Conservation (phyloP, 2,329 filamentous ascomycete genomes). For the Myriosclerotinia duriaeana region DNA sequence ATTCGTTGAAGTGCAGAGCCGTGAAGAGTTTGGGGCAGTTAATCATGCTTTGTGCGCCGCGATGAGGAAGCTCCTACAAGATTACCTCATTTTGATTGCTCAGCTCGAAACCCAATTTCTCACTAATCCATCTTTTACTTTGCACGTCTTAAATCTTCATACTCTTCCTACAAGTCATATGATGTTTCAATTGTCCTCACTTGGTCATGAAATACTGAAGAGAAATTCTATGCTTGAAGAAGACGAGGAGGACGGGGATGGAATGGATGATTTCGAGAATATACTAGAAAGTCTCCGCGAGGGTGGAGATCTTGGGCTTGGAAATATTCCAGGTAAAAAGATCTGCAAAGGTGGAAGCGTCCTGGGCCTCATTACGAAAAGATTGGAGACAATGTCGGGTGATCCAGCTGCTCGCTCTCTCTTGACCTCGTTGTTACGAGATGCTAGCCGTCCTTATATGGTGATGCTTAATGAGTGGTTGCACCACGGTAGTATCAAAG, state of each 20-base stretch:
- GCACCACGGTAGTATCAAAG: constrained; percentile 91
- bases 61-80: constrained; percentile 84
- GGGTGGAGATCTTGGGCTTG: constrained; percentile 76
- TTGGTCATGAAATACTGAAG: constrained; percentile 84
- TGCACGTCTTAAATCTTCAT: constrained; percentile 91
- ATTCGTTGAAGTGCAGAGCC: constrained; percentile 91
- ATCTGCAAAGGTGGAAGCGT: constrained; percentile 96
- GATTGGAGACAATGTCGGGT: constrained; percentile 86
- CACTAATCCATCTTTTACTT: constrained; percentile 82
- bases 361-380: constrained; percentile 80
- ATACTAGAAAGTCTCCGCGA: constrained; percentile 88
- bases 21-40: constrained; percentile 88
- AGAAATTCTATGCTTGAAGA: constrained; percentile 86
- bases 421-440: constrained; percentile 77
- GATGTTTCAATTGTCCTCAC: constrained; percentile 82
- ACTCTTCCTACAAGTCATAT: constrained; percentile 88
- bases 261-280: constrained; percentile 80
- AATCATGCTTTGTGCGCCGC: constrained; percentile 97
- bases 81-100: constrained; percentile 89
- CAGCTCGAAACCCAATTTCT: constrained; percentile 92
- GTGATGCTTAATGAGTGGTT: constrained; percentile 98
- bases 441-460: constrained; percentile 95
- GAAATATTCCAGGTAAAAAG: constrained; percentile 80
- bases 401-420: constrained; percentile 84
- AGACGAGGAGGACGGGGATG: constrained; percentile 62